Conservation (phyloP, 352 stramenopile genomes). For the Pythium brachiatum region DNA sequence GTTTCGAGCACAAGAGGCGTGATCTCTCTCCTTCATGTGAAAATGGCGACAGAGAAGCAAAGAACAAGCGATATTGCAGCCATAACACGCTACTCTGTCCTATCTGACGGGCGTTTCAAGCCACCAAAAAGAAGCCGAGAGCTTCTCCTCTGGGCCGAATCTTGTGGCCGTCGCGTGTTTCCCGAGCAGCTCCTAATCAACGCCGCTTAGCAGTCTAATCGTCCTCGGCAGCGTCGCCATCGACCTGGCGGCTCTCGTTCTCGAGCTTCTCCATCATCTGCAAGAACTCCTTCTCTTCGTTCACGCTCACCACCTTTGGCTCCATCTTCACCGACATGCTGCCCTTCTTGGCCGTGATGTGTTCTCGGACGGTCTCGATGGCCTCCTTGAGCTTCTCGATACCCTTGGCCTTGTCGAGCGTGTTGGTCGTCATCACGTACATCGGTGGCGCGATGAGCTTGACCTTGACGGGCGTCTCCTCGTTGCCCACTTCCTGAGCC, state of each 20-base stretch:
- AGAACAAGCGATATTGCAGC: slow-evolving; percentile 5
- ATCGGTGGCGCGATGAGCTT: slow-evolving; percentile 99
- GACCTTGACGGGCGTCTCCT: slow-evolving; percentile 96
- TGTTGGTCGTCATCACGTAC: slow-evolving; percentile 99
- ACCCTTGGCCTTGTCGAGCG: slow-evolving; percentile 97
- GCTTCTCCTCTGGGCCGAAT: not conserved
- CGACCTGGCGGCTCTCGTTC: slow-evolving; percentile 98
- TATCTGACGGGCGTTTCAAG: not conserved
- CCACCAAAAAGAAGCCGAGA: not conserved
- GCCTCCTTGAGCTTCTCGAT: slow-evolving; percentile 96
- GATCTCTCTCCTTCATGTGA: not conserved
- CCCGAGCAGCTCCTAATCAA: slow-evolving; percentile 16
- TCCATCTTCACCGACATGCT: slow-evolving; percentile 98
- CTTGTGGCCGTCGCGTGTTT: not conserved
- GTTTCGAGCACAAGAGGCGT: not conserved
- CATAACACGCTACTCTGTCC: slow-evolving; percentile 18
- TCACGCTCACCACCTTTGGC: slow-evolving; percentile 97
- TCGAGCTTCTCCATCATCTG: slow-evolving; percentile 99
- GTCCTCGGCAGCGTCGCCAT: slow-evolving; percentile 97
- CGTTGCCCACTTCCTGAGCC: slow-evolving; percentile 78
- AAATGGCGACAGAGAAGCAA: not conserved
- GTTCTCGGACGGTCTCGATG: slow-evolving; percentile 93
- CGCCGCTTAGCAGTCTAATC: slow-evolving; percentile 29
- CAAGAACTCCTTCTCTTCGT: slow-evolving; percentile 98
- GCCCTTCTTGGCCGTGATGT: slow-evolving; percentile 95